Conservation (phyloP, 2,329 filamentous ascomycete species). For the Penicillium occitanis region DNA sequence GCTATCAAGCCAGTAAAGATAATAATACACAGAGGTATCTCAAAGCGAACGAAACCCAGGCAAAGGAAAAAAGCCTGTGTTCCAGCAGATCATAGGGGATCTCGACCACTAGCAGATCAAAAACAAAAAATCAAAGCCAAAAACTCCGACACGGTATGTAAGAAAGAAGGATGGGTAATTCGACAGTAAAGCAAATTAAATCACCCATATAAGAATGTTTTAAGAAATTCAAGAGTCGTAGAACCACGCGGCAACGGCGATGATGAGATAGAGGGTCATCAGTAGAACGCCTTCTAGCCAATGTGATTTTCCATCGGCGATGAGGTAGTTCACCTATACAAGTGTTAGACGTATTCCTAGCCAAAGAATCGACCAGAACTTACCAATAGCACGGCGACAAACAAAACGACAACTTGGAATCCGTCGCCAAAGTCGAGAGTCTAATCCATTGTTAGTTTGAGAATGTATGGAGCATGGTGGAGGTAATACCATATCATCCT, state of each 20-base stretch:
- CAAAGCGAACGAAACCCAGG: background rate
- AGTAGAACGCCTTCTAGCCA: slow-evolving; percentile 63
- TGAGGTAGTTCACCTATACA: slow-evolving; percentile 60
- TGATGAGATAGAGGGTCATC: slow-evolving; percentile 62
- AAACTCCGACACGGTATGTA: background rate
- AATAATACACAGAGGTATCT: slow-evolving; percentile 4
- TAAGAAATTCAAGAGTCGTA: slow-evolving; percentile 1
- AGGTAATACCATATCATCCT: slow-evolving; percentile 56
- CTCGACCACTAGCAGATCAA: background rate
- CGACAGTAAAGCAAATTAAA: background rate
- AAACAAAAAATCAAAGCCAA: background rate
- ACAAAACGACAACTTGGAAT: slow-evolving; percentile 74
- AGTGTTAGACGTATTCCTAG: background rate
- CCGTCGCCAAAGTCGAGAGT: slow-evolving; percentile 75
- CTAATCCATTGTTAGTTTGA: slow-evolving; percentile 26
- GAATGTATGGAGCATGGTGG: background rate
- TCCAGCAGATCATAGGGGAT: slow-evolving; percentile 3
- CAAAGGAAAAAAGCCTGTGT: background rate
- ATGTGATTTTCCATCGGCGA: slow-evolving; percentile 59
- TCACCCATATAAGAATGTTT: background rate
- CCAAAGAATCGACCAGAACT: slow-evolving; percentile 12
- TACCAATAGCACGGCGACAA: slow-evolving; percentile 54
- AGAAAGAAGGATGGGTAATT: background rate
- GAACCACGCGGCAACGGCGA: slow-evolving; percentile 60
- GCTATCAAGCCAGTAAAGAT: background rate